Evolutionary conservation across 1,139 yeast genomes (phyloP).

Genomic region (Magnusiomyces sp.): DNA sequence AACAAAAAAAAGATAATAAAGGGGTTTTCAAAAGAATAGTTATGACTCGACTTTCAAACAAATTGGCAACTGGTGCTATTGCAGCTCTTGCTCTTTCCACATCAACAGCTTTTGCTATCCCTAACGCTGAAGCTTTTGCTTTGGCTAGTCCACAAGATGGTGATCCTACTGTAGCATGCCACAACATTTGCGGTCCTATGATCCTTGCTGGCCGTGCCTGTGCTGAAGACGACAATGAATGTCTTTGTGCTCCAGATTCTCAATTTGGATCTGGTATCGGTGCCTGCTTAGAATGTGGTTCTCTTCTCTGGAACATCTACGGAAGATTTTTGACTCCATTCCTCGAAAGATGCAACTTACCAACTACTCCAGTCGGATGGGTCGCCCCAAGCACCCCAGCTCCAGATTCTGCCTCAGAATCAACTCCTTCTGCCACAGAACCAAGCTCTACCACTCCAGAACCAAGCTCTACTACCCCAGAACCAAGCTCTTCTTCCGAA

Average conservation of each 20-base stretch:
- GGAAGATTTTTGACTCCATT: conserved; percentile 9
- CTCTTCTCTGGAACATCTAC: conserved; percentile 10
- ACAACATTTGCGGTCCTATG: conserved; percentile 11
- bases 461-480: not conserved
- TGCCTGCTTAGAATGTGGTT: conserved; percentile 12
- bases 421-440: not conserved
- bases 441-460: not conserved
- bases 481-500: not conserved
- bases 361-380: conserved; percentile 2
- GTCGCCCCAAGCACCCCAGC: conserved; percentile 1
- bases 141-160: conserved; percentile 13
- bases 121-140: conserved; percentile 12
- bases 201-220: conserved; percentile 11
- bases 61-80: no score
- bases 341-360: conserved; percentile 5
- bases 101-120: conserved; percentile 1
- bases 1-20: no score
- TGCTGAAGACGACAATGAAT: conserved; percentile 3
- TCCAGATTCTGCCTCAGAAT: not conserved
- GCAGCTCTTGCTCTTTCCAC: not conserved
- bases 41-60: no score
- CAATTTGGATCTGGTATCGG: conserved; percentile 5
- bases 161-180: conserved; percentile 7
- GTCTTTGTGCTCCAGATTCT: conserved; percentile 9
- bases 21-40: no score